Percentiles rank a stretch among this genome's conserved stretches.
These are phyloP conservation scores for Alectoria sarmentosa DNA, from an alignment of 495 filamentous ascomycete genomes.

Conservation along the genomic window DNA sequence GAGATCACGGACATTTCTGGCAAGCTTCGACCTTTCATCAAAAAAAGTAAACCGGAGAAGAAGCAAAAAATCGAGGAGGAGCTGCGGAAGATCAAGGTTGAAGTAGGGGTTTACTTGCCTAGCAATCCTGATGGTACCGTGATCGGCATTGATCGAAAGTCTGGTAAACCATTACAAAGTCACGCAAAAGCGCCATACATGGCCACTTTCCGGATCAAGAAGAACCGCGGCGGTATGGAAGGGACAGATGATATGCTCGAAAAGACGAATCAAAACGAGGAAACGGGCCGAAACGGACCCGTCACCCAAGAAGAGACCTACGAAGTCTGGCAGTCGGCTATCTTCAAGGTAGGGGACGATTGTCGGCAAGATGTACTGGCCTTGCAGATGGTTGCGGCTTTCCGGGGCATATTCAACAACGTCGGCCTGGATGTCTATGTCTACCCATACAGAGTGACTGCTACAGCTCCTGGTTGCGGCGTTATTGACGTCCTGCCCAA, in stretches of 20 bases:
- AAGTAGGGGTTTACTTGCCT: constrained; percentile 93
- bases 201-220: constrained; percentile 96
- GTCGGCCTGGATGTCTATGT: constrained; percentile 96
- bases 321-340: constrained; percentile 97
- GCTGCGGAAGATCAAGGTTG: constrained; percentile 89
- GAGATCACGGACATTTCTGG: constrained; percentile 94
- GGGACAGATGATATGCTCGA: constrained; percentile 26
- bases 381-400: constrained; percentile 94
- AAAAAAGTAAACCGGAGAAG: constrained; percentile 89
- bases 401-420: constrained; percentile 89
- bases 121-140: constrained; percentile 96
- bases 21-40: constrained; percentile 89
- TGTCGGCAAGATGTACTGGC: constrained; percentile 96
- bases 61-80: constrained; percentile 99
- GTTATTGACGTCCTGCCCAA: constrained; percentile 98
- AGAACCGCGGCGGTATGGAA: constrained; percentile 47
- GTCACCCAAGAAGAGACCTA: constrained; percentile 40
- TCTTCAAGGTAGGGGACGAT: constrained; percentile 99
- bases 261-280: constrained; percentile 30
- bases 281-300: constrained; percentile 29
- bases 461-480: constrained; percentile 96
- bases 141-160: constrained; percentile 94
- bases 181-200: constrained; percentile 98
- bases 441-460: constrained; percentile 94
- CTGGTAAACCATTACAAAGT: constrained; percentile 91